Evolutionary conservation across 2,329 filamentous ascomycete species (phyloP), one percentile per base, ranked within the genome.

Genomic region (Clonostachys rosea): DNA sequence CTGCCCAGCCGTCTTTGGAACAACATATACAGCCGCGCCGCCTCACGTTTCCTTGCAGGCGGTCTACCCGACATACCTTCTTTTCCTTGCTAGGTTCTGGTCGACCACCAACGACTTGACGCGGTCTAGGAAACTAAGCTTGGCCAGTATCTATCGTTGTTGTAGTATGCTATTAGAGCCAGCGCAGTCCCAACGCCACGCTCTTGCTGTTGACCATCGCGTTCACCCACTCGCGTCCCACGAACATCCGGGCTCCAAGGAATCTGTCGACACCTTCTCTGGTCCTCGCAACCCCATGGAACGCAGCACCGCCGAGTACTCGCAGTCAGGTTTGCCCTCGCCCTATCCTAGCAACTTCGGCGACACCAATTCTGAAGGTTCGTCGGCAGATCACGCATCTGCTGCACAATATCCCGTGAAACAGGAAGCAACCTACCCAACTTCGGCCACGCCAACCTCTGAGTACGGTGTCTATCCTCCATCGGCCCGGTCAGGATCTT

Each of bases 361-460:
- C 74, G 76, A 82, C 76, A 73, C 81, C 72, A 80, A 85, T 78
- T 91, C 90, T 91, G 89, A 95, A 87, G 84, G 79, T 68, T 81
- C 85, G 68, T 74, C 79, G 74, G 83, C 87, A 94, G 91, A 95
- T 87, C 89, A 89, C 79, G 79, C 87, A 73, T 89, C 91, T 88
- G 86, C 88, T 87, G 88, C 87, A 74, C 87, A 92, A 72, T 95
- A 95, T 73, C 78, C 87, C 59, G 83, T 84, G 62, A 86, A 88
- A 65, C 85, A 87, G 74, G 91, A 96, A 74, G 83, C 84, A 63
- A 86, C 79, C 67, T 89, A 90, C 68, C 86, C 87, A 51, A 78
- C 84, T 52, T 84, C 87, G 58, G 88, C 86, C 59, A 95, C 91
- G 53, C 90, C 91, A 50, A 91, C 89, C 54, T 91, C 91, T 54